These are phyloP conservation scores for Fusarium ramigenum DNA, from an alignment of 2,329 filamentous ascomycete genomes.

Conservation along the genomic window DNA sequence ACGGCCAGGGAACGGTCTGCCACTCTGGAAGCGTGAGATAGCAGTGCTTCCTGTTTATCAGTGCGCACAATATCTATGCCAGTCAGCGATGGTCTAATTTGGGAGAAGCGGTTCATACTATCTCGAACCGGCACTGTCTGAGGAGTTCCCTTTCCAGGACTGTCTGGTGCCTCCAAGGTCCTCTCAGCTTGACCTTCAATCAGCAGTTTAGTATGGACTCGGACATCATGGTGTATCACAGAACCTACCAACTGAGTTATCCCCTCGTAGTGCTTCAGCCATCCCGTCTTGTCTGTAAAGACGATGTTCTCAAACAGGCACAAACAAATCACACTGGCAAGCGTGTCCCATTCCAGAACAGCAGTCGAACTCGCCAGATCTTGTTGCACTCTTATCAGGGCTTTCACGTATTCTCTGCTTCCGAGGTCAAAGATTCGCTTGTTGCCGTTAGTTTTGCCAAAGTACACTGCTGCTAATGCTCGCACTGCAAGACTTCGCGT, in stretches of 20 bases:
- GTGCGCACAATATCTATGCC: neutral
- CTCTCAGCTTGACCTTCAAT: conserved; percentile 1
- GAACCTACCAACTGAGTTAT: neutral
- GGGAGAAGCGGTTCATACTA: neutral
- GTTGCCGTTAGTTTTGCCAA: conserved; percentile 3
- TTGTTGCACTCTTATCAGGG: neutral
- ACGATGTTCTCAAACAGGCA: conserved; percentile 17
- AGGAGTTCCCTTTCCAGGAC: conserved; percentile 2
- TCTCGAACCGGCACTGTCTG: conserved; percentile 19
- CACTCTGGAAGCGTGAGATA: conserved; percentile 8
- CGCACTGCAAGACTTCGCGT: conserved; percentile 1
- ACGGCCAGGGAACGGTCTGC: neutral
- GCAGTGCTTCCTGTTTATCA: conserved; percentile 5
- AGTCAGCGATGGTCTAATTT: neutral
- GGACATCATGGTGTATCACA: rapidly evolving
- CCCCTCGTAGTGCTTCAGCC: conserved; percentile 14
- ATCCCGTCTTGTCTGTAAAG: conserved; percentile 14
- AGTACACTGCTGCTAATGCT: conserved; percentile 13
- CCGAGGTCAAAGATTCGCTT: neutral
- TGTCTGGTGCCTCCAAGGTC: conserved; percentile 1
- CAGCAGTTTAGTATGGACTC: neutral
- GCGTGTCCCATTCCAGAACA: conserved; percentile 10
- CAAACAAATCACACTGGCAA: conserved; percentile 17
- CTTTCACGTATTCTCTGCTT: neutral
- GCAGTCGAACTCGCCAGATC: neutral